Evolutionary conservation across 306 rosid genomes (phyloP).

Genomic region (Carpinus viminea): DNA sequence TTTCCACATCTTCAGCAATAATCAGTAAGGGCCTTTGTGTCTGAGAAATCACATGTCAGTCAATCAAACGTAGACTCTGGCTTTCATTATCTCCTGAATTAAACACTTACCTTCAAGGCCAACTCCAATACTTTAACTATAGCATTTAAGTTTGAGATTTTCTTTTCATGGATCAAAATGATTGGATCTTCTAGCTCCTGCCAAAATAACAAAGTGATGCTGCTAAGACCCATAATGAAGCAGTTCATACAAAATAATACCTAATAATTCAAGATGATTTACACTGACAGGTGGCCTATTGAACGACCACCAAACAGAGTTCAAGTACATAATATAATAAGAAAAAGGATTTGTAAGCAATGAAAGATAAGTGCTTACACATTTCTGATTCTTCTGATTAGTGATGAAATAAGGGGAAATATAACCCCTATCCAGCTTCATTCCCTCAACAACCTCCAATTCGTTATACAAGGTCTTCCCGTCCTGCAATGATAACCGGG

Average conservation of each 20-base stretch:
- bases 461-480: constrained; percentile 85
- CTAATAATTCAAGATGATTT: not conserved
- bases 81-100: constrained; percentile 1
- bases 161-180: constrained; percentile 89
- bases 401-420: constrained; percentile 93
- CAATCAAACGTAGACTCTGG: not conserved
- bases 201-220: constrained; percentile 16
- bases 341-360: not conserved
- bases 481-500: constrained; percentile 57
- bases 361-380: constrained; percentile 48
- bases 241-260: not conserved
- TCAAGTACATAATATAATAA: not conserved
- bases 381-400: constrained; percentile 92
- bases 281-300: not conserved
- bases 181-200: constrained; percentile 95
- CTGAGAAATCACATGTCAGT: constrained; percentile 42
- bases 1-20: constrained; percentile 88
- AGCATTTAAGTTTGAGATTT: constrained; percentile 73
- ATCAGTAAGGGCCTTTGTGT: constrained; percentile 80
- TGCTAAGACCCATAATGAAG: not conserved
- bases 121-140: constrained; percentile 83
- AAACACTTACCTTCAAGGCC: constrained; percentile 68
- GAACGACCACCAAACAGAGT: not conserved
- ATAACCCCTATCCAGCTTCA: constrained; percentile 95
- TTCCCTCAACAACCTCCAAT: constrained; percentile 97